Evolutionary conservation across 306 rosid species (phyloP).

Genomic region (Adenanthera pavonina): DNA sequence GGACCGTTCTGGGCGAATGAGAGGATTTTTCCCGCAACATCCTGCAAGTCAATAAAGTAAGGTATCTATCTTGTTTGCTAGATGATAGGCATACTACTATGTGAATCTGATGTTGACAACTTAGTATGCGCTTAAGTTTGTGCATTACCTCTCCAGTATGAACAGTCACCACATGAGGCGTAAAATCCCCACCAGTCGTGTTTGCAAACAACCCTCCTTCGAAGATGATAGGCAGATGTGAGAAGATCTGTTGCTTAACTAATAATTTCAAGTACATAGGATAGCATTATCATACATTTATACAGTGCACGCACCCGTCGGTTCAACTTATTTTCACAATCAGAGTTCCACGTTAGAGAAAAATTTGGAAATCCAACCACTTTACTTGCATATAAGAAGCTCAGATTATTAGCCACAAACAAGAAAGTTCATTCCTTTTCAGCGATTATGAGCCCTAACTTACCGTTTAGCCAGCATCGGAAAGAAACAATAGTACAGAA

Average conservation of each 20-base stretch:
- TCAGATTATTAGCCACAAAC: constrained; percentile 20
- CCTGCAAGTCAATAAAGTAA: constrained; percentile 56
- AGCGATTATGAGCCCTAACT: constrained; percentile 33
- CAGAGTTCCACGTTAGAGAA: neutral
- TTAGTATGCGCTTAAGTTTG: neutral
- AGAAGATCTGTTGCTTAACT: constrained; percentile 1
- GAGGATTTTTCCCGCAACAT: constrained; percentile 72
- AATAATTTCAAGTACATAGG: neutral
- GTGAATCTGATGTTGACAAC: neutral
- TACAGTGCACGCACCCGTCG: neutral
- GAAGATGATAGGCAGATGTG: constrained; percentile 39
- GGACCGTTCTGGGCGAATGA: constrained; percentile 68
- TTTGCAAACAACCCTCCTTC: constrained; percentile 65
- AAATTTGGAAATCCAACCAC: neutral
- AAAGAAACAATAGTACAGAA: neutral
- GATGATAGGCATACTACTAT: neutral
- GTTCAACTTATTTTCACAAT: neutral
- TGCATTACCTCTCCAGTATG: constrained; percentile 72
- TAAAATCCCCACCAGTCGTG: constrained; percentile 69
- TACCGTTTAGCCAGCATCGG: constrained; percentile 15
- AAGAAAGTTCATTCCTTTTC: constrained; percentile 46
- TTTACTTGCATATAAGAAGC: neutral
- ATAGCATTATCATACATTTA: neutral
- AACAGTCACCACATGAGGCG: constrained; percentile 73
- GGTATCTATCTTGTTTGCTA: constrained; percentile 17